These are phyloP conservation scores for Lagenidium giganteum DNA, from an alignment of 352 stramenopile genomes.

Conservation along the genomic window DNA sequence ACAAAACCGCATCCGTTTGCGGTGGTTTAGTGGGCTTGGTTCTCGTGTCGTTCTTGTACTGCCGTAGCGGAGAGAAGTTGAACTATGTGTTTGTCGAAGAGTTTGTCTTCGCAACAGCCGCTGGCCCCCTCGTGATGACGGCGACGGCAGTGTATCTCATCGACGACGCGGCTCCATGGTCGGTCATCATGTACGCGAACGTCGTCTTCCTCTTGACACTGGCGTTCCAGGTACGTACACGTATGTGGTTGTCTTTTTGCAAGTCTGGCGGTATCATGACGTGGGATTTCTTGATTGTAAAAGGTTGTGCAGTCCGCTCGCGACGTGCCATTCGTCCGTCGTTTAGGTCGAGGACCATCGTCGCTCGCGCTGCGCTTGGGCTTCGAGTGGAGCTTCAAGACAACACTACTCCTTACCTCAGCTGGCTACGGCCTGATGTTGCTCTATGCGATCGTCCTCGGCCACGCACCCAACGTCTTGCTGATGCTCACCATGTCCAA, in stretches of 20 bases:
- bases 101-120: slow-evolving; percentile 32
- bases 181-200: slow-evolving; percentile 45
- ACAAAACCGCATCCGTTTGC: too few species aligned
- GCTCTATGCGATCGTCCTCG: slow-evolving; percentile 37
- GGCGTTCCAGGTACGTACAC: slow-evolving; percentile 31
- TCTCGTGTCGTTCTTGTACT: slow-evolving; percentile 53
- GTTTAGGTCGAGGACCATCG: slow-evolving; percentile 32
- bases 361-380: slow-evolving; percentile 56
- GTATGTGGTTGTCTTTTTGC: not conserved
- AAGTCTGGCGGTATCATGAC: too few species aligned
- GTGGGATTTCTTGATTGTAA: too few species aligned
- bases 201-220: slow-evolving; percentile 55
- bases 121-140: slow-evolving; percentile 52
- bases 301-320: slow-evolving; percentile 60
- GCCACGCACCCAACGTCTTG: slow-evolving; percentile 66
- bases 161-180: slow-evolving; percentile 27
- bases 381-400: slow-evolving; percentile 56
- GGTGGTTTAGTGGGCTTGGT: slow-evolving; percentile 23
- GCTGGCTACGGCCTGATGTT: slow-evolving; percentile 48
- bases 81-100: slow-evolving; percentile 46
- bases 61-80: slow-evolving; percentile 25
- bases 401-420: slow-evolving; percentile 57
- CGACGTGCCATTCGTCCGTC: slow-evolving; percentile 67
- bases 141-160: slow-evolving; percentile 50
- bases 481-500: slow-evolving; percentile 47